Evolutionary conservation across 164 flowering plant genomes (phyloP).

Genomic region (Nymphaea colorata): DNA sequence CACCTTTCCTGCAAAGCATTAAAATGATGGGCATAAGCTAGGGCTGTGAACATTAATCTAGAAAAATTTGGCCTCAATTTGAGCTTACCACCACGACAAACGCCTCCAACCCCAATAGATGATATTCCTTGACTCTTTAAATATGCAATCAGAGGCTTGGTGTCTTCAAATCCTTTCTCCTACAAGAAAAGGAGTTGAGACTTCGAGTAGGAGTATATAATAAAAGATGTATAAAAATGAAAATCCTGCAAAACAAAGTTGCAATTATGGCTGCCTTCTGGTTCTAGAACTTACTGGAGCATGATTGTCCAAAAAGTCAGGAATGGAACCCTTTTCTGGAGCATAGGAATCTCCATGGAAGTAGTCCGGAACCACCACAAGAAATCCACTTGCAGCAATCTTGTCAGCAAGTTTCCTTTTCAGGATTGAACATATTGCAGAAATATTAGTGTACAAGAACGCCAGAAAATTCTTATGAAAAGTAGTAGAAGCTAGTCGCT

Average conservation of each 20-base stretch:
- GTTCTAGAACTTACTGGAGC: constrained; percentile 25
- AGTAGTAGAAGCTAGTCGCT: too few relatives aligned
- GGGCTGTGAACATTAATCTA: background rate
- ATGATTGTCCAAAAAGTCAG: constrained; percentile 43
- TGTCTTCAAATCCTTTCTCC: constrained; percentile 53
- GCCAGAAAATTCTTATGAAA: too few relatives aligned
- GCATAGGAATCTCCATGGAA: constrained; percentile 43
- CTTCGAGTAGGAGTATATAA: background rate
- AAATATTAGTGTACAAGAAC: background rate
- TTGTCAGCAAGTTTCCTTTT: constrained; percentile 61
- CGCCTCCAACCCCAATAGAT: constrained; percentile 51
- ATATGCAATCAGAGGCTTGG: constrained; percentile 47
- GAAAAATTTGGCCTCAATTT: background rate
- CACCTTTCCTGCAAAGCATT: constrained; percentile 41
- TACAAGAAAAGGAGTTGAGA: constrained; percentile 6
- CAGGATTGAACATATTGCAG: background rate
- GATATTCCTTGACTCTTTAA: constrained; percentile 40
- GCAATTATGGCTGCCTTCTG: background rate
- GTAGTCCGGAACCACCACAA: constrained; percentile 59
- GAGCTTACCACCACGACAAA: constrained; percentile 67
- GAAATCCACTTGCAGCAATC: constrained; percentile 52
- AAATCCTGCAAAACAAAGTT: background rate
- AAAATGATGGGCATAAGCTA: background rate
- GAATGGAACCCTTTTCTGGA: constrained; percentile 20
- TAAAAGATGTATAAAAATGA: background rate